Percentiles rank a stretch among this genome's conserved stretches.
Evolutionary conservation across 176 grass and related monocot genomes (phyloP).

Genomic region (Ananas comosus): DNA sequence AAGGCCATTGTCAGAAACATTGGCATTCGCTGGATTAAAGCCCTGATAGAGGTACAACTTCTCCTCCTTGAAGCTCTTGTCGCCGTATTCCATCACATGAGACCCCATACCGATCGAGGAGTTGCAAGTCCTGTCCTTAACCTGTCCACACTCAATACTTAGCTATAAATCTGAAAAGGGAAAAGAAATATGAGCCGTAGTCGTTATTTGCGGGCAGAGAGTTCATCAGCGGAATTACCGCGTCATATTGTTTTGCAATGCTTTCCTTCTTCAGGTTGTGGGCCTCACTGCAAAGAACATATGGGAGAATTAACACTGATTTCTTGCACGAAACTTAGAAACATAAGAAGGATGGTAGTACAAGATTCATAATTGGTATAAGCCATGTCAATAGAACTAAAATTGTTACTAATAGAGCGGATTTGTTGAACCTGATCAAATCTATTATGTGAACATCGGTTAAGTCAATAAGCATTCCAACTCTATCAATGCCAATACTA

Average conservation of each 20-base stretch:
- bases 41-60: slow-evolving; percentile 90
- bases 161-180: not conserved
- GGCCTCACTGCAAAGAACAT: slow-evolving; percentile 48
- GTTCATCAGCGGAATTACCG: slow-evolving; percentile 30
- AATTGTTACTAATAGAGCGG: too few species aligned
- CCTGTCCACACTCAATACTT: slow-evolving; percentile 24
- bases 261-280: slow-evolving; percentile 83
- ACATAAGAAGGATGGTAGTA: too few species aligned
- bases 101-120: slow-evolving; percentile 32
- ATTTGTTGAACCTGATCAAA: too few species aligned
- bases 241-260: slow-evolving; percentile 57
- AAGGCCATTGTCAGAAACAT: slow-evolving; percentile 38
- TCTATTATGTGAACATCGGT: too few species aligned
- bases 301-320: not conserved
- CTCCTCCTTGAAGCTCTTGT: slow-evolving; percentile 70
- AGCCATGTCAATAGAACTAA: too few species aligned
- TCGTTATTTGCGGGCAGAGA: too few species aligned
- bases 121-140: slow-evolving; percentile 69
- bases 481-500: too few species aligned
- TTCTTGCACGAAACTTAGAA: too few species aligned
- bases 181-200: too few species aligned
- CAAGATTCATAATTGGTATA: too few species aligned
- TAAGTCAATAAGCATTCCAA: too few species aligned
- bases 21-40: slow-evolving; percentile 62
- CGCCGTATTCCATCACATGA: slow-evolving; percentile 96